Base-by-base conservation (phyloP, 805 yeast species). In the Candida coleopterorum region DNA sequence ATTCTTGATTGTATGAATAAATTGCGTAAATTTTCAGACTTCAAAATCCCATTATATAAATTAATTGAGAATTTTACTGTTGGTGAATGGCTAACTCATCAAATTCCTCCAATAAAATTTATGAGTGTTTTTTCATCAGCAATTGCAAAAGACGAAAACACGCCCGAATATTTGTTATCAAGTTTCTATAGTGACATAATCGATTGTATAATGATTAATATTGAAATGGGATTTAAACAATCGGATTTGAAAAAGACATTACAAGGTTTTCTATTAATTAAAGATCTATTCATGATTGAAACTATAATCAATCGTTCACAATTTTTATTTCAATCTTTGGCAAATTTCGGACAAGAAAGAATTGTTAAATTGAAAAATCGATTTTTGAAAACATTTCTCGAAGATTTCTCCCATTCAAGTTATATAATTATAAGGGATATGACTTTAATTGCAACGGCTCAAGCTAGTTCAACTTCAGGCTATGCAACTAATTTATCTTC, bases 341-440 rank as follows among this genome's bases (percentile, higher is more conserved):
- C 85, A 1, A 53, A 63, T 12, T 52, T 64, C 2, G 94, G 95
- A 0, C 57, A 65, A 12, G 79, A 74, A 33, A 64, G 96, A 38
- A 50, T 85, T 5, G 81, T 74, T 31, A 75, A 77, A 46, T 58
- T 93, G 46, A 79, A 81, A 50, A 87, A 84, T 53, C 67, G 89
- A 43, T 86, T 81, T 31, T 60, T 84, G 49, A 83, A 81, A 48
- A 63, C 78, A 48, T 85, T 87, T 53, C 70, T 87, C 38, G 74
- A 64, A 33, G 82, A 76, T 45, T 90, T 97, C 97, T 82, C 83
- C 45, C 71, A 71, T 40, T 78, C 85, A 17, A 87, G 95, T 3
- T 71, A 85, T 16, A 72, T 76, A 35, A 69, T 90, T 33, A 79
- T 90, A 17, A 46, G 68, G 72, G 95, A 84, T 48, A 83, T 82